Evolutionary conservation across 2,329 filamentous ascomycete species (phyloP), one percentile per base, ranked within the genome.

Genomic region (Ciborinia camelliae): DNA sequence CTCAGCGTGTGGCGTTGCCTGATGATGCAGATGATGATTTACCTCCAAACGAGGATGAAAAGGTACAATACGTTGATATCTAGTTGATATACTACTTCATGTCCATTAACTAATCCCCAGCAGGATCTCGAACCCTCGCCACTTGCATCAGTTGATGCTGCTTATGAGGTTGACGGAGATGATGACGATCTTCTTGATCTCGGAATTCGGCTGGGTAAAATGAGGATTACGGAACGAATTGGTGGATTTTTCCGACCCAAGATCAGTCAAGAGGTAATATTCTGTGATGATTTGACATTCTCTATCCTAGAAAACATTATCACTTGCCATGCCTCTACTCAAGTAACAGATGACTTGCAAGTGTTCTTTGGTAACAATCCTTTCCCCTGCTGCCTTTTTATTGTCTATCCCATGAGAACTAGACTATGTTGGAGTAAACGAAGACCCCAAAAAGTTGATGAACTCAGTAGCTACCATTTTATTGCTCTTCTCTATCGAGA

Each of bases 151-250:
- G 80, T 86, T 51, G 89, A 91, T 76, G 82, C 87, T 65, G 85
- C 85, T 3, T 91, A 91, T 73, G 88, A 89, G 66, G 82, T 86
- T 65, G 81, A 84, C 66, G 82, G 79, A 20, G 86, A 87, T 66
- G 86, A 86, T 28, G 80, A 89, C 73, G 88, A 90, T 66, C 77
- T 91, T 53, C 83, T 90, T 69, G 90, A 92, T 75, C 78, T 92
- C 32, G 90, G 90, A 2, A 84, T 92, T 65, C 83, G 84, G 68
- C 81, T 92, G 66, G 90, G 90, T 1, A 89, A 85, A 74, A 84
- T 92, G 82, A 84, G 84, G 65, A 86, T 92, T 66, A 91, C 88
- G 2, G 90, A 92, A 72, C 82, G 89, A 45, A 85, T 92, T 68
- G 90, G 90, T 20, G 89, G 89, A 0, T 83, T 90, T 69, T 87